These are phyloP conservation scores for Phytomonas sp. DNA, from an alignment of 208 protist genomes.

Conservation along the genomic window DNA sequence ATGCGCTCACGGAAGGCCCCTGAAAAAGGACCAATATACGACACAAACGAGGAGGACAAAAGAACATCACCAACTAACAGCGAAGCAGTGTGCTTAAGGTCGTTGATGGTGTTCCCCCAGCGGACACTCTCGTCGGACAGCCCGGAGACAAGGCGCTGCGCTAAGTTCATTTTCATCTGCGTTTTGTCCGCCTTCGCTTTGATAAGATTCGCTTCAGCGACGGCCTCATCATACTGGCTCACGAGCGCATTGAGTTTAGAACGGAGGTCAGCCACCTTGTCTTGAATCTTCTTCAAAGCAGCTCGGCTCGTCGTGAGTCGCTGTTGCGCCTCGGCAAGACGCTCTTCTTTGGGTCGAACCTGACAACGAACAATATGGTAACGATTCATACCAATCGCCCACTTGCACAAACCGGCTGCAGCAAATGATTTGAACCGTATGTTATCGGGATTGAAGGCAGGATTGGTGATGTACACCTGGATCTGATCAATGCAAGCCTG, in stretches of 20 bases:
- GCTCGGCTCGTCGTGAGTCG: constrained; percentile 80
- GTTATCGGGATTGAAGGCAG: constrained; percentile 84
- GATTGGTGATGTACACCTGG: constrained; percentile 89
- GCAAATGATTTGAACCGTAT: constrained; percentile 93
- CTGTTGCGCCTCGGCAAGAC: constrained; percentile 87
- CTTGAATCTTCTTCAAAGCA: constrained; percentile 91
- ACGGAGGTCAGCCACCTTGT: constrained; percentile 92
- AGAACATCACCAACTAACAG: constrained; percentile 97
- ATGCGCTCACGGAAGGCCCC: constrained; percentile 92
- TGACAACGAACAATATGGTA: constrained; percentile 95
- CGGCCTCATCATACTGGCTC: constrained; percentile 92
- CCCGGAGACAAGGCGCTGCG: constrained; percentile 92
- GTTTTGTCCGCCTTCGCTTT: constrained; percentile 92
- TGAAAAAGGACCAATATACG: constrained; percentile 98
- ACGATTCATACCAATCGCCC: constrained; percentile 95
- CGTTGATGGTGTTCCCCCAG: constrained; percentile 92
- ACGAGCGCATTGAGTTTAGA: constrained; percentile 90
- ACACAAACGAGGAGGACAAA: constrained; percentile 94
- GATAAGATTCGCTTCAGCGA: constrained; percentile 89
- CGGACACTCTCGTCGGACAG: constrained; percentile 95
- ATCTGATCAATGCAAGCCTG: constrained; percentile 92
- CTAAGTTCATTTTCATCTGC: constrained; percentile 91
- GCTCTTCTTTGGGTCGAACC: constrained; percentile 95
- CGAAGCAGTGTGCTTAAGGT: constrained; percentile 80
- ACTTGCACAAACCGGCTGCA: constrained; percentile 96